These are phyloP conservation scores for Sapria himalayana DNA, from an alignment of 345 rosid genomes.

Conservation along the genomic window DNA sequence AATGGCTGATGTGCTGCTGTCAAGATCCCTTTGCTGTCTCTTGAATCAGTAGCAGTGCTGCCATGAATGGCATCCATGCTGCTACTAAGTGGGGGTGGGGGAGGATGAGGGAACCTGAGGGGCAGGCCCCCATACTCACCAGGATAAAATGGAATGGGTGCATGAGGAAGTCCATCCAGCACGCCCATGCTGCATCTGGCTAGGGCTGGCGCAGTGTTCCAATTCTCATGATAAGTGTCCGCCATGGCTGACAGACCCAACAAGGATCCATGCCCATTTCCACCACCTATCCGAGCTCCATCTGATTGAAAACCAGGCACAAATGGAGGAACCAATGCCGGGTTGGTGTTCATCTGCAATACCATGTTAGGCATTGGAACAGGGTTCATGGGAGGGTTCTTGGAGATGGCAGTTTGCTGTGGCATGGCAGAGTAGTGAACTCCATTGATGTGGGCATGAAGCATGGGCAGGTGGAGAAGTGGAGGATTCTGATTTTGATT, in stretches of 20 bases:
- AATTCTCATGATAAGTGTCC: conserved; percentile 41
- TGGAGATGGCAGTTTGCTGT: conserved; percentile 31
- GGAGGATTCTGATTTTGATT: too few relatives aligned
- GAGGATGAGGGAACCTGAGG: conserved; percentile 19
- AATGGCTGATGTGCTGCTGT: conserved; percentile 28
- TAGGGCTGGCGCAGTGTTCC: conserved; percentile 40
- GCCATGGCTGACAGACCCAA: conserved; percentile 49
- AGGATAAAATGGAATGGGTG: conserved; percentile 24
- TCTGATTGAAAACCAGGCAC: conserved; percentile 44
- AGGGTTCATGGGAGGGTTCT: conserved; percentile 47
- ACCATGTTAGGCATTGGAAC: conserved; percentile 45
- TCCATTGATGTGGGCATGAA: too few relatives aligned
- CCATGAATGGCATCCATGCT: conserved; percentile 25
- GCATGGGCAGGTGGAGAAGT: too few relatives aligned
- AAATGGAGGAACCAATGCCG: conserved; percentile 30
- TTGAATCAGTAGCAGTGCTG: conserved; percentile 14
- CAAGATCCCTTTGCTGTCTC: conserved; percentile 33
- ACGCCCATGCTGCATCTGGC: too few relatives aligned
- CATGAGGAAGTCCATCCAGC: conserved; percentile 20
- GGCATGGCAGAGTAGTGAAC: too few relatives aligned
- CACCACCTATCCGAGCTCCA: conserved; percentile 45
- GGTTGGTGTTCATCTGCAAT: conserved; percentile 44
- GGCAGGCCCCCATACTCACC: conserved; percentile 29
- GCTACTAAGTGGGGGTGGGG: conserved; percentile 15
- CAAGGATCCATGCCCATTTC: conserved; percentile 53